Evolutionary conservation across 805 yeast species (phyloP).

Genomic region (Myxozyma lipomycoides): DNA sequence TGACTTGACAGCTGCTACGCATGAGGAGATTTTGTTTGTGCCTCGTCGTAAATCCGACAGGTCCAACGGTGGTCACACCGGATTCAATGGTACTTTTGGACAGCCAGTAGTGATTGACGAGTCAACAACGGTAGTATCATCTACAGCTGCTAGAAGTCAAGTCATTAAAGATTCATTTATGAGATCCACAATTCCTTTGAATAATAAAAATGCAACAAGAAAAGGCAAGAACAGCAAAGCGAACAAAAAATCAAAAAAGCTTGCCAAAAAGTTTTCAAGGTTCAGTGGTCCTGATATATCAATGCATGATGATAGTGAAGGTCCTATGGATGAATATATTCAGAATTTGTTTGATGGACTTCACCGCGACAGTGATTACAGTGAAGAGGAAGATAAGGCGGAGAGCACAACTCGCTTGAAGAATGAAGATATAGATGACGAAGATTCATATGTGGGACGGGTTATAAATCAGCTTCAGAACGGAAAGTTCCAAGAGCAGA

Average conservation of each 20-base stretch:
- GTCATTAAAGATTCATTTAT: background rate
- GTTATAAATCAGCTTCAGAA: background rate
- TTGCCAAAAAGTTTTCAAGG: background rate
- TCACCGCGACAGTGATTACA: background rate
- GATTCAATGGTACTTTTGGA: no score
- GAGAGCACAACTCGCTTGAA: background rate
- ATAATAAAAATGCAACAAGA: background rate
- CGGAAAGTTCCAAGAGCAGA: background rate
- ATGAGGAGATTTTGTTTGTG: constrained; percentile 16
- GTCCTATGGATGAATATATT: constrained; percentile 23
- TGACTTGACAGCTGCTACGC: constrained; percentile 5
- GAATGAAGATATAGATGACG: constrained; percentile 7
- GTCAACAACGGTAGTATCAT: background rate
- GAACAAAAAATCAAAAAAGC: background rate
- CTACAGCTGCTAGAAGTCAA: background rate
- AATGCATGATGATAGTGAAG: background rate
- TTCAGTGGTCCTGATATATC: background rate
- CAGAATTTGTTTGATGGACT: constrained; percentile 16
- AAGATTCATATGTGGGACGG: background rate
- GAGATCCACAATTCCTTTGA: background rate
- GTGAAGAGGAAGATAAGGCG: background rate
- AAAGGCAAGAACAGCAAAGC: background rate
- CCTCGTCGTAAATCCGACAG: constrained; percentile 18
- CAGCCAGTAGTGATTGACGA: background rate
- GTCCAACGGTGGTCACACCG: no score